A percentile compares a stretch with the other conserved stretches of the same genome.
Conservation (phyloP, 2,329 filamentous ascomycete genomes). For the Xylaria sp. region DNA sequence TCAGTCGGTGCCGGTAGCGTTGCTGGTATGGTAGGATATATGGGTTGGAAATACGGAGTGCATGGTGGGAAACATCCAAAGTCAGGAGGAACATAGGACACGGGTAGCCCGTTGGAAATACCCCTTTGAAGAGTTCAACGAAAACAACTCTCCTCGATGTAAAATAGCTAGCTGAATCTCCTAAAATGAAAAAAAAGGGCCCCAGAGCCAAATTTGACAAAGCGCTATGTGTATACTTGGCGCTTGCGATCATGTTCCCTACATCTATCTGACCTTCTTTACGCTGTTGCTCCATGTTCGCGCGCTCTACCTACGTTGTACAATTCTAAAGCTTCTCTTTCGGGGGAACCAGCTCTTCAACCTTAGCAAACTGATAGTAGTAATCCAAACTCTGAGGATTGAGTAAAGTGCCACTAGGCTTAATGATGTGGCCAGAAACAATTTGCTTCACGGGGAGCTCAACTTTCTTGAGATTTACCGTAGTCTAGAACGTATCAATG, state of each 20-base stretch:
- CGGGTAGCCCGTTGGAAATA: not conserved
- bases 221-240: not conserved
- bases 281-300: not conserved
- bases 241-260: not conserved
- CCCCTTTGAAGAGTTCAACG: not conserved
- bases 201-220: not conserved
- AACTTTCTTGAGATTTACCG: conserved; percentile 86
- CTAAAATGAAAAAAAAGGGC: conserved; percentile 6
- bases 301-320: not conserved
- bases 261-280: not conserved
- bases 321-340: conserved; percentile 60
- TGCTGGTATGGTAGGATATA: conserved; percentile 59
- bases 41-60: conserved; percentile 62
- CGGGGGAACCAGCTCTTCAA: conserved; percentile 66
- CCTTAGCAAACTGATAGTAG: conserved; percentile 81
- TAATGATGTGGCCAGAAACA: conserved; percentile 77
- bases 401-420: conserved; percentile 78
- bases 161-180: conserved; percentile 13
- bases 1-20: conserved; percentile 60
- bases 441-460: conserved; percentile 87
- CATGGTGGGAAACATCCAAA: conserved; percentile 54
- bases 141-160: not conserved
- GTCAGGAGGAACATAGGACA: conserved; percentile 12
- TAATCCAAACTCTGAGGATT: conserved; percentile 81
- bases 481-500: conserved; percentile 63